These are phyloP conservation scores for Pelargonium fulgidum DNA, from an alignment of 441 rosid species.

Conservation along the genomic window DNA sequence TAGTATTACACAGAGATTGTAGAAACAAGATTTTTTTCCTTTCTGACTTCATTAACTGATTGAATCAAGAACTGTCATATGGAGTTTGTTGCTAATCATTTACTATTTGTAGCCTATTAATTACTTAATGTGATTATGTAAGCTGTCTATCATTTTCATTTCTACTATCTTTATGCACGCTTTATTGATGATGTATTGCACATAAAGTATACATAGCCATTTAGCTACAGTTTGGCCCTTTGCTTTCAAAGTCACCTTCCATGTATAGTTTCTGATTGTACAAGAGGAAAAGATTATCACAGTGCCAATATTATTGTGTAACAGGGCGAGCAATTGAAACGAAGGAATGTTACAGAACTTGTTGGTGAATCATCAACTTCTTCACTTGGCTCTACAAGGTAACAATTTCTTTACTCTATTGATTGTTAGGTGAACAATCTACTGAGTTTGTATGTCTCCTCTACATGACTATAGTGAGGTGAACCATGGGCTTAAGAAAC, in stretches of 20 bases:
- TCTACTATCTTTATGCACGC: not conserved
- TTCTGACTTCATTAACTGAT: not conserved
- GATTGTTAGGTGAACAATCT: slow-evolving; percentile 9
- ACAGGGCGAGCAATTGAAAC: slow-evolving; percentile 86
- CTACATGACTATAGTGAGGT: slow-evolving; percentile 23
- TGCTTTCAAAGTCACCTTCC: not conserved
- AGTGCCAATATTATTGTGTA: not conserved
- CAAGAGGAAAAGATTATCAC: not conserved
- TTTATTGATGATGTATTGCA: not conserved
- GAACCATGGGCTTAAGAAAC: slow-evolving; percentile 46
- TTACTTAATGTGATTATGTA: not conserved
- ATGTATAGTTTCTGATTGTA: not conserved
- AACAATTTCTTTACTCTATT: slow-evolving; percentile 10
- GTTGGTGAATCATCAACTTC: slow-evolving; percentile 44
- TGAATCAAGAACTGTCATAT: not conserved
- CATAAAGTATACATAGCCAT: not conserved
- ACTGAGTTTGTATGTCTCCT: slow-evolving; percentile 26
- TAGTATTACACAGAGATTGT: not conserved
- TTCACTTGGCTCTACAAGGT: slow-evolving; percentile 40
- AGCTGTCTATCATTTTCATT: not conserved
- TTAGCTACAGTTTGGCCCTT: not conserved
- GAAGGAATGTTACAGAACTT: slow-evolving; percentile 41
- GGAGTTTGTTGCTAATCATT: not conserved
- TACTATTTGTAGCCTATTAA: not conserved
- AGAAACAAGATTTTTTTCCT: not conserved